phyloP scores from a whole-genome alignment of 257 asterid genomes.

The Nicotiana attenuata region DNA sequence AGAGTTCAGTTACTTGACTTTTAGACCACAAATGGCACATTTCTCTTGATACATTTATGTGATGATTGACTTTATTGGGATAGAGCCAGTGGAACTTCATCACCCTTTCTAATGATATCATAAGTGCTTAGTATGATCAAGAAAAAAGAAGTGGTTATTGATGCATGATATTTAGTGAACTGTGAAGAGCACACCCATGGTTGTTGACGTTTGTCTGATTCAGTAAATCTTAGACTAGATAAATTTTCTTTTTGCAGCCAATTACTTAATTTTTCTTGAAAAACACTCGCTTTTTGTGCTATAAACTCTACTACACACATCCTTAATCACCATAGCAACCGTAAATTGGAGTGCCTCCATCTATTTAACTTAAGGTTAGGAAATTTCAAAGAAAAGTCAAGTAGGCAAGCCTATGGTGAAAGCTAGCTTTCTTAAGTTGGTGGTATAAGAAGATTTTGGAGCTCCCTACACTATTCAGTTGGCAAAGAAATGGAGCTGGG shows the following conservation, averaged over 20 bases:
- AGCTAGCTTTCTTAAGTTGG: conserved; percentile 4
- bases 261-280: not conserved
- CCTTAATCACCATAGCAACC: not conserved
- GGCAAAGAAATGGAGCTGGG: not conserved
- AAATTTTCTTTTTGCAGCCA: not conserved
- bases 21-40: not conserved
- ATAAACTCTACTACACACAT: not conserved
- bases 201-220: not conserved
- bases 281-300: not conserved
- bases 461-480: not conserved
- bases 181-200: not conserved
- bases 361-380: not conserved
- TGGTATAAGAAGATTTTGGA: not conserved
- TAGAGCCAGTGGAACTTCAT: not conserved
- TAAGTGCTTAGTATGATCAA: not conserved
- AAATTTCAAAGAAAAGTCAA: not conserved
- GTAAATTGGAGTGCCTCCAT: not conserved
- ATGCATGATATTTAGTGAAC: not conserved
- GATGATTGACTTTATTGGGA: not conserved
- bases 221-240: not conserved
- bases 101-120: not conserved
- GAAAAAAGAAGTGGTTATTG: not conserved
- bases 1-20: not conserved
- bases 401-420: not conserved
- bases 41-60: not conserved